Base-by-base conservation (phyloP, 352 stramenopile genomes). In the Elongisporangium undulatum region DNA sequence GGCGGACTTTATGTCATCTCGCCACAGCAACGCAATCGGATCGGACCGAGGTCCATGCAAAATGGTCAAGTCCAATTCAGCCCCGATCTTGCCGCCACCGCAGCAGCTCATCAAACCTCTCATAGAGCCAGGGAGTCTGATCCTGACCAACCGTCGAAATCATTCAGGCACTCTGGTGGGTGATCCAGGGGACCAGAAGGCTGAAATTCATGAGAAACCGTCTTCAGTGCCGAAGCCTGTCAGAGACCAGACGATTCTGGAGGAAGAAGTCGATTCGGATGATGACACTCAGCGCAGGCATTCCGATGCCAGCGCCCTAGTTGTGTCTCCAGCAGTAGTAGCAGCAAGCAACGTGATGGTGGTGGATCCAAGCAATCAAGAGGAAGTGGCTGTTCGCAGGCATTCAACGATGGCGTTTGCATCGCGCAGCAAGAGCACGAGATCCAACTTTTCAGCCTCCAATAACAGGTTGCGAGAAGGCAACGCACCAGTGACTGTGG, bases 1-100 rank as follows among this genome's bases (percentile, higher is more conserved):
- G 22, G 63, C 58, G 13, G 69, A 83, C 21, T 57, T 90, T 22
- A 59, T 85, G 51, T 51, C 58, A 3, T 57, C 68, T 19, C 71
- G 67, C 51, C 57, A 48, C 13, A 59, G 62, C 63, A 51, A 38
- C 29, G 49, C 48, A 4, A 68, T 71, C 38, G 58, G 66, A 19
- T 55, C 49, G 4, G 56, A 57, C 4, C 64, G 64, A 49, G 58
- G 64, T 2, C 55, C 66, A 5, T 56, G 21, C 3, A 53, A 22
- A 19, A 29, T 83, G 34, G 29, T 49, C 4, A 74, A 70, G 59
- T 74, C 59, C 10, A 50, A 61, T 17, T 88, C 78, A 15, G 70
- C 62, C 4, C 77, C 80, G 3, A 45, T 68, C 9, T 45, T 82
- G 9, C 21, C 54, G 29, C 49, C 58, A 59, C 6, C 64, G 50